A percentile compares a stretch with the other conserved stretches of the same genome.
These are phyloP conservation scores for Linanthus parryae DNA, from an alignment of 148 eudicot species.

Conservation along the genomic window DNA sequence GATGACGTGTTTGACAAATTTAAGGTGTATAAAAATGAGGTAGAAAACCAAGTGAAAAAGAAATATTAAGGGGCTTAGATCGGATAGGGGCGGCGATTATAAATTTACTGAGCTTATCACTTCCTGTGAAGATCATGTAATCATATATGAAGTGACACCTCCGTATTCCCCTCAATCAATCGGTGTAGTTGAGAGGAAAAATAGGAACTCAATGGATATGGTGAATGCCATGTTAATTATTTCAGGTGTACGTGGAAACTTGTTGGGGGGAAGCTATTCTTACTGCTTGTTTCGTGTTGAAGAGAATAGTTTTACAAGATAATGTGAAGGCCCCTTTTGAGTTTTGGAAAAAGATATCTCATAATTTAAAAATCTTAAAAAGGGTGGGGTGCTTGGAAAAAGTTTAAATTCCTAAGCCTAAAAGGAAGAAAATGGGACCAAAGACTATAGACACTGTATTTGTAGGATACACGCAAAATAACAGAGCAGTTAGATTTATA, in stretches of 20 bases:
- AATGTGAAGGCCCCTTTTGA: not conserved
- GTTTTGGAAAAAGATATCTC: not conserved
- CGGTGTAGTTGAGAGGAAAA: not conserved
- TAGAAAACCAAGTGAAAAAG: not conserved
- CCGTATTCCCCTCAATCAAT: not conserved
- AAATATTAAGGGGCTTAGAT: not conserved
- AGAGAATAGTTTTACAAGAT: not conserved
- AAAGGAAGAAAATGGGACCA: not conserved
- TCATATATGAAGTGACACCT: not conserved
- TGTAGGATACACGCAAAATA: not conserved
- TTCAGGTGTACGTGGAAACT: not conserved
- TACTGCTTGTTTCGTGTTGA: not conserved
- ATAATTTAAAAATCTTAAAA: not conserved
- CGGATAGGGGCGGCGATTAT: conserved; percentile 4
- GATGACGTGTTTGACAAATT: not conserved
- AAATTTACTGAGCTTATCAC: not conserved
- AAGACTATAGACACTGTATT: not conserved
- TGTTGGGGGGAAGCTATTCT: conserved; percentile 1
- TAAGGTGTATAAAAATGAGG: not conserved
- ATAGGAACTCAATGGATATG: not conserved
- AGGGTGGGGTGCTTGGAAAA: not conserved
- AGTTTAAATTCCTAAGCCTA: not conserved
- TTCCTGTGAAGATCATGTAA: not conserved
- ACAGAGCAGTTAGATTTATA: not conserved
- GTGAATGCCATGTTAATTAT: not conserved